A percentile compares a stretch with the other conserved stretches of the same genome.
Evolutionary conservation across 1,284 basidiomycete species (phyloP).

Genomic region (Microbotryomycetes sp.): DNA sequence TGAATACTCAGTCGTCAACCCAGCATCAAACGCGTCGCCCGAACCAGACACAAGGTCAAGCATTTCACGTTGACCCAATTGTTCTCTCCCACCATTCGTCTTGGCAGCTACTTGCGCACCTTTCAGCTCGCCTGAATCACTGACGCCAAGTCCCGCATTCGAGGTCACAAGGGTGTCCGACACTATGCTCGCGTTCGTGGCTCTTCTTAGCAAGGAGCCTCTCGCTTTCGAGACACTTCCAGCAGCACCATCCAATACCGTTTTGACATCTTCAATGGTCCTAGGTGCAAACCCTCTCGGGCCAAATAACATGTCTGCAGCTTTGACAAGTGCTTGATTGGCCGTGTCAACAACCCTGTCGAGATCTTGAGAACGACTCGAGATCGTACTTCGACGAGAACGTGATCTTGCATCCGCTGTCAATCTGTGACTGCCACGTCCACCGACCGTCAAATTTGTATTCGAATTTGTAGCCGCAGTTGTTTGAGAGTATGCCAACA

Average conservation of each 20-base stretch:
- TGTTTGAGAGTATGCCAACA: slow-evolving; percentile 39
- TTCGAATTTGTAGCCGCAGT: neutral
- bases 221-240: slow-evolving; percentile 11
- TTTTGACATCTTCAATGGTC: slow-evolving; percentile 37
- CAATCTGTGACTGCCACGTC: neutral
- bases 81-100: neutral
- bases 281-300: slow-evolving; percentile 26
- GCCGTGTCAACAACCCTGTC: slow-evolving; percentile 33
- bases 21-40: neutral
- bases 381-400: neutral
- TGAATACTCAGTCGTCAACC: neutral
- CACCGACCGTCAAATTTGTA: neutral
- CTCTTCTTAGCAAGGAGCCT: slow-evolving; percentile 12
- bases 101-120: neutral
- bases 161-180: neutral
- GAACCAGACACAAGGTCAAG: neutral
- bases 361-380: slow-evolving; percentile 23
- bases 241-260: slow-evolving; percentile 30
- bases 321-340: slow-evolving; percentile 25
- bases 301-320: slow-evolving; percentile 33
- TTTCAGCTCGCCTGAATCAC: neutral
- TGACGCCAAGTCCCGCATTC: neutral
- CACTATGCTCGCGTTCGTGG: neutral
- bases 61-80: neutral
- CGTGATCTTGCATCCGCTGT: slow-evolving; percentile 9